These are phyloP conservation scores for Berkeleyomyces rouxiae DNA, from an alignment of 2,329 filamentous ascomycete genomes.

Conservation along the genomic window DNA sequence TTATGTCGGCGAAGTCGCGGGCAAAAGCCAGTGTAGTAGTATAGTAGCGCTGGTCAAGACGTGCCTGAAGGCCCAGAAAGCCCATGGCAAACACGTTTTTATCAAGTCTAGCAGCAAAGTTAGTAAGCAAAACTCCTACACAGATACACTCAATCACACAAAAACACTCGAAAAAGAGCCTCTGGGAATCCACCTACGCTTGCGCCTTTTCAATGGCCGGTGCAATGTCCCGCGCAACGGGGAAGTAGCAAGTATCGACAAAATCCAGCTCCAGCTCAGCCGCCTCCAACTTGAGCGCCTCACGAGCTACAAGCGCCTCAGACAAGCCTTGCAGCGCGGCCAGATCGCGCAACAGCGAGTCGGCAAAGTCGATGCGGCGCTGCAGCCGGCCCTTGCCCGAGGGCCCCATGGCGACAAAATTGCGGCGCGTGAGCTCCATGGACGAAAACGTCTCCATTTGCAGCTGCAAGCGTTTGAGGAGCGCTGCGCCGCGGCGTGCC, in stretches of 20 bases:
- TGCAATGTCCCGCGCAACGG: constrained; percentile 57
- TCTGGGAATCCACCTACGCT: constrained; percentile 41
- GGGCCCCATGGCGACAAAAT: constrained; percentile 89
- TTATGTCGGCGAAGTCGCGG: constrained; percentile 37
- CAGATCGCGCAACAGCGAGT: constrained; percentile 58
- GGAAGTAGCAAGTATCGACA: constrained; percentile 83
- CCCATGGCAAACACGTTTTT: constrained; percentile 41
- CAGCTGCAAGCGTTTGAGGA: constrained; percentile 82
- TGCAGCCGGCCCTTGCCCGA: constrained; percentile 61
- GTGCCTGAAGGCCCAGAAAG: constrained; percentile 32
- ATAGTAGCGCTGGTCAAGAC: constrained; percentile 39
- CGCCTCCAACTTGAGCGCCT: constrained; percentile 60
- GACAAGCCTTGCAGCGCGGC: constrained; percentile 57
- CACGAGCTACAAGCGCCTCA: constrained; percentile 55
- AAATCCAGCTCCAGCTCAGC: constrained; percentile 61
- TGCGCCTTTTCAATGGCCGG: constrained; percentile 68
- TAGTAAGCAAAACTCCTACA: constrained; percentile 5
- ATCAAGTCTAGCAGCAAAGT: constrained; percentile 36
- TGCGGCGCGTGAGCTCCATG: constrained; percentile 88
- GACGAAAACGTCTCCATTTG: constrained; percentile 95
- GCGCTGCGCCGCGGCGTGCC: constrained; percentile 72
- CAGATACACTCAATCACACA: neutral
- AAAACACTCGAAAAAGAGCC: neutral
- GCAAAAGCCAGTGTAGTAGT: constrained; percentile 40
- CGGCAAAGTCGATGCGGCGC: constrained; percentile 75